Percentiles rank a stretch among this genome's conserved stretches.
Evolutionary conservation across 73 alveolate species (phyloP).

Genomic region (Paramecium octaurelia): DNA sequence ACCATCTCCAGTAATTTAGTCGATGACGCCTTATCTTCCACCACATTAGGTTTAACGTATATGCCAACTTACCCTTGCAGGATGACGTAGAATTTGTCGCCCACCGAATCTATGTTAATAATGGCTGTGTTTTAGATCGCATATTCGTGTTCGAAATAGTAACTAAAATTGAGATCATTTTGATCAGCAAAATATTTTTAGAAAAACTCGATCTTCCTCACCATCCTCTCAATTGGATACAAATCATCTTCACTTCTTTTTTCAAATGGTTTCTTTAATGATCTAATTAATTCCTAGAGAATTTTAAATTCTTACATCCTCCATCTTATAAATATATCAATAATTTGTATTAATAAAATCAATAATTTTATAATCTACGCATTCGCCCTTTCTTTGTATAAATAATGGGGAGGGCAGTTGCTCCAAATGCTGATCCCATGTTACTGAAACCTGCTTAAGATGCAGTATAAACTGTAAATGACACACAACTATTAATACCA

Average conservation of each 20-base stretch:
- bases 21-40: not conserved
- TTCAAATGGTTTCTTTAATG: not conserved
- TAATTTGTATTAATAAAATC: not conserved
- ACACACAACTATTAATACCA: no score
- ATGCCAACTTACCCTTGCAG: conserved; percentile 50
- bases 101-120: conserved; percentile 37
- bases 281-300: conserved; percentile 32
- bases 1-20: not conserved
- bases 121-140: not conserved
- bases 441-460: no score
- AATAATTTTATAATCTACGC: not conserved
- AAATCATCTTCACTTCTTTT: not conserved
- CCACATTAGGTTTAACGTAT: conserved; percentile 3
- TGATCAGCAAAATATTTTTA: not conserved
- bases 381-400: not conserved
- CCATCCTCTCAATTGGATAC: not conserved
- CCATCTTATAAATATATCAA: not conserved
- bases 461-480: no score
- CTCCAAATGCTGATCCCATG: no score
- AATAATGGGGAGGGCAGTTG: no score
- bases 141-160: conserved; percentile 47
- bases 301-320: not conserved
- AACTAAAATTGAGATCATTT: conserved; percentile 12
- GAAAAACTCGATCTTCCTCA: not conserved
- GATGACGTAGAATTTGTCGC: conserved; percentile 52